Conservation (phyloP, 1,139 yeast species). For the Hyphopichia khmerensis region DNA sequence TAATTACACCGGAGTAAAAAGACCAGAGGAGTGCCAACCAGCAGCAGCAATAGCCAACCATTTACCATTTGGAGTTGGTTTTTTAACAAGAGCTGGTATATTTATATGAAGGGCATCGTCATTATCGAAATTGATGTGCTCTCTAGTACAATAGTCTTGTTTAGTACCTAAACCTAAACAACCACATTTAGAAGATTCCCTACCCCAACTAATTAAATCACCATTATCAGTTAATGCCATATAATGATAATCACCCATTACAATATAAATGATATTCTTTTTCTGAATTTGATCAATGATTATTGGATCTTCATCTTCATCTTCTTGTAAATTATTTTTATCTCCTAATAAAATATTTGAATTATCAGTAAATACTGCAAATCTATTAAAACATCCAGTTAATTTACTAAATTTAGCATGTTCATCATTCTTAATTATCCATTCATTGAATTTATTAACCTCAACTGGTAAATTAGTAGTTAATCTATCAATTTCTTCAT, state of each 20-base stretch:
- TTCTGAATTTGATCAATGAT: constrained; percentile 49
- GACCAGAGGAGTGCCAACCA: constrained; percentile 81
- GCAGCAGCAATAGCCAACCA: constrained; percentile 60
- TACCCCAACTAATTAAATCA: constrained; percentile 66
- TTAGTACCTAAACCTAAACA: constrained; percentile 63
- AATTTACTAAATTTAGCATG: constrained; percentile 38
- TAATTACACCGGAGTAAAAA: constrained; percentile 22
- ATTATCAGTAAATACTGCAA: constrained; percentile 54
- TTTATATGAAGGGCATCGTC: constrained; percentile 31
- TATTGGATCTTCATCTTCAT: constrained; percentile 13
- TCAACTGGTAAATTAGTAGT: constrained; percentile 4
- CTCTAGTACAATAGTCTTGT: constrained; percentile 22
- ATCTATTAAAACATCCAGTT: constrained; percentile 48
- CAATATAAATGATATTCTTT: constrained; percentile 52
- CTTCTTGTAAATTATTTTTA: constrained; percentile 14
- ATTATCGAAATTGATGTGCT: constrained; percentile 19
- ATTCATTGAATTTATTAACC: constrained; percentile 21
- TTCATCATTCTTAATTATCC: constrained; percentile 24
- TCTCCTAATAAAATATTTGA: constrained; percentile 50
- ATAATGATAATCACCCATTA: constrained; percentile 74
- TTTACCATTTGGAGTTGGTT: constrained; percentile 31
- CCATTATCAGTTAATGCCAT: constrained; percentile 65
- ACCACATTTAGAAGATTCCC: constrained; percentile 63
- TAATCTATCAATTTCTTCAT: constrained; percentile 11
- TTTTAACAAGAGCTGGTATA: constrained; percentile 42